Evolutionary conservation across 2,329 filamentous ascomycete species (phyloP).

Genomic region (Epichloe typhina): DNA sequence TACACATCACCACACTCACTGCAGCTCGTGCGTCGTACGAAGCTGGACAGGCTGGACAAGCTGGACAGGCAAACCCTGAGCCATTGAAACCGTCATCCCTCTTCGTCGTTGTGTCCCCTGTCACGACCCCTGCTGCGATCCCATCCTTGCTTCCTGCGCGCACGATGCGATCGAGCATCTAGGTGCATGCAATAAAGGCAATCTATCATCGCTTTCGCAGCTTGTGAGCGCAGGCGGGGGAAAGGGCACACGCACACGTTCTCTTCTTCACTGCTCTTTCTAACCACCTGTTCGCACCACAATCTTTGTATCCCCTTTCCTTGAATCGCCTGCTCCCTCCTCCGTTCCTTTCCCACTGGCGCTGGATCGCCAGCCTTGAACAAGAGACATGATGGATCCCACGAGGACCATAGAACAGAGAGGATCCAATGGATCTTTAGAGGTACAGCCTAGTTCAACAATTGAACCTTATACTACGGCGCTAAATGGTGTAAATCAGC

Average conservation of each 20-base stretch:
- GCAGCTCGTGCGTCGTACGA: background rate
- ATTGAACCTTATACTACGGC: conserved; percentile 42
- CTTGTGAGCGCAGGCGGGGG: background rate
- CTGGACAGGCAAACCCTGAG: background rate
- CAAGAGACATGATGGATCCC: conserved; percentile 19
- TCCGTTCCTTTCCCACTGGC: conserved; percentile 3
- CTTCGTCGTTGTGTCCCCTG: background rate
- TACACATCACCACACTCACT: background rate
- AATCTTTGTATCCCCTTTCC: background rate
- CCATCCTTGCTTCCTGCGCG: background rate
- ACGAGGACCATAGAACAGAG: conserved; percentile 20
- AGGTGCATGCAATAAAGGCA: background rate
- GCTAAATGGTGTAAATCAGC: conserved; percentile 48
- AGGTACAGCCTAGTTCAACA: conserved; percentile 28
- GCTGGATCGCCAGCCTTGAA: conserved; percentile 9
- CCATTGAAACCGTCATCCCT: background rate
- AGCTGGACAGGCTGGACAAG: too few relatives aligned
- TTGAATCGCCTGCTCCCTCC: background rate
- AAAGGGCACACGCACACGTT: background rate
- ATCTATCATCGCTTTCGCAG: background rate
- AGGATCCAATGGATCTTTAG: conserved; percentile 14
- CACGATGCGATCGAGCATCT: conserved; percentile 4
- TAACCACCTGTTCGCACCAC: background rate
- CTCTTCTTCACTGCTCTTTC: background rate
- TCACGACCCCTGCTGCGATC: background rate